Evolutionary conservation across 768 basidiomycete genomes (phyloP), one percentile per base, ranked within the genome.

Genomic region (Amanita polypyramis): DNA sequence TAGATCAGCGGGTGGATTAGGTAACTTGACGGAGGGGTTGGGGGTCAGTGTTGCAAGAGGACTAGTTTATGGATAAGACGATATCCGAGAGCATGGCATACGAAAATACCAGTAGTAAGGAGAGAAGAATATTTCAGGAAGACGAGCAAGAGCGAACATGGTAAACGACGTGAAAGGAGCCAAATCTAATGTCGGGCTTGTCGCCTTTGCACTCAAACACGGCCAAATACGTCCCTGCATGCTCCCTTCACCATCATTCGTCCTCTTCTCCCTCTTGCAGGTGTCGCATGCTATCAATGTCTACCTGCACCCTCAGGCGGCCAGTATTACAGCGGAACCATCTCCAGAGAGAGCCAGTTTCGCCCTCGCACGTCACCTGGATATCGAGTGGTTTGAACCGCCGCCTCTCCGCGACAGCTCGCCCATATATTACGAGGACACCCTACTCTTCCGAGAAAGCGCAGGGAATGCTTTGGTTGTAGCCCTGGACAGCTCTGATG

Each of bases 351-450:
- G 77, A 43, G 80, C 80, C 36, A 78, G 73, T 55, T 70, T 76
- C 30, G 76, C 70, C 5, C 66, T 89, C 27, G 75, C 83, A 15
- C 76, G 74, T 45, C 84, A 88, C 60, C 73, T 88, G 9, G 79
- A 80, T n/a, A 71, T 87, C 4, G 85, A 87, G 55, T 63, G 63
- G 15, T 80, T 80, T 54, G 81, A 84, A 57, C 63, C 68, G 20
- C 38, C 23, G 3, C 39, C 47, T 6, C 60, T 79, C 23, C 63
- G 54, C 45, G 67, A 68, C 51, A 59, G 64, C 44, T 65, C 65
- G 29, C 52, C 60, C 23, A 46, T 55, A 51, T 56, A 54, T 39
- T 52, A 63, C 49, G 58, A 54, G 32, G 70, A 75, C 41, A 65
- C 71, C 37, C 34, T 61, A 2, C 79, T 88, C 54, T 76, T 87